Conservation (phyloP, 176 grass and related monocot genomes). For the Eragrostis nindensis region DNA sequence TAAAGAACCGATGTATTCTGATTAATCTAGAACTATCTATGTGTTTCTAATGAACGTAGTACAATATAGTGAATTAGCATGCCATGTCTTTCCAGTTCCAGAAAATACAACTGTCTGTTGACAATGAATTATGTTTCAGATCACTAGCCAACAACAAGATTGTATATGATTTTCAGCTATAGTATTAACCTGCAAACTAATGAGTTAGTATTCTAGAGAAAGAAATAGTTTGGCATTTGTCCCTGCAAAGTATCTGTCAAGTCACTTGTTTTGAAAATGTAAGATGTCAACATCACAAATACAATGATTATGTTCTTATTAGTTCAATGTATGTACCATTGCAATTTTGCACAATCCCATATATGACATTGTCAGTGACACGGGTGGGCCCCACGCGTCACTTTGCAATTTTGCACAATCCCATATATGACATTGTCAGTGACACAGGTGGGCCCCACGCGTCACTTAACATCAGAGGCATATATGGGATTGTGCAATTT, state of each 20-base stretch:
- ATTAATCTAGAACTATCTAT: slow-evolving; percentile 17
- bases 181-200: not conserved
- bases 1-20: slow-evolving; percentile 32
- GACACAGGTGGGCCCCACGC: too few species aligned
- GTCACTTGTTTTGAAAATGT: not conserved
- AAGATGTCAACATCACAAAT: not conserved
- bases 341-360: too few species aligned
- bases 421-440: too few species aligned
- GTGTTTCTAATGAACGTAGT: not conserved
- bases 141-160: not conserved
- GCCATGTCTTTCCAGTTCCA: not conserved
- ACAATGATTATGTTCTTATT: not conserved
- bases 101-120: slow-evolving; percentile 13
- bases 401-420: too few species aligned
- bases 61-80: slow-evolving; percentile 10
- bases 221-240: slow-evolving; percentile 12
- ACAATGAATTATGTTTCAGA: not conserved
- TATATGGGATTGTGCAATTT: too few species aligned
- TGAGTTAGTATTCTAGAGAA: slow-evolving; percentile 5
- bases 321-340: too few species aligned
- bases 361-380: too few species aligned
- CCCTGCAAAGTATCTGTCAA: not conserved
- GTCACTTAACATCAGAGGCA: too few species aligned
- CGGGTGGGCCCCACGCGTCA: too few species aligned
- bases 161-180: not conserved